phyloP scores from a whole-genome alignment of 352 stramenopile genomes.

The Globisporangium apiculatum region DNA sequence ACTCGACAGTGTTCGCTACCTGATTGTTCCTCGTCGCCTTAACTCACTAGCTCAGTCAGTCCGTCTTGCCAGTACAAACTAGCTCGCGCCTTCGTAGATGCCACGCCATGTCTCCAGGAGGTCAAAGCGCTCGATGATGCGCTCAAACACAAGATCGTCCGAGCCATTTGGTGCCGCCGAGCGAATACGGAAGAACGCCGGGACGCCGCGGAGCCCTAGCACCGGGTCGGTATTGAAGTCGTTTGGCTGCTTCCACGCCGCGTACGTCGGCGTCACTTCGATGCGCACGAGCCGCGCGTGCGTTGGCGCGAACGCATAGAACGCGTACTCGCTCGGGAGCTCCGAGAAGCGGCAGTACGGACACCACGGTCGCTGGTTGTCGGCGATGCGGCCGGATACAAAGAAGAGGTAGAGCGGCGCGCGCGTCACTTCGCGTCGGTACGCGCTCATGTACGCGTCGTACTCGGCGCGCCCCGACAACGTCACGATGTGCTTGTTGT shows the following conservation, averaged over 20 bases:
- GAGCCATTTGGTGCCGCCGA: conserved; percentile 1
- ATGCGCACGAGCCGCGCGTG: conserved; percentile 50
- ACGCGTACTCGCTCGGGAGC: conserved; percentile 61
- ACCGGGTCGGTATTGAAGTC: conserved; percentile 48
- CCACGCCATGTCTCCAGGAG: conserved; percentile 30
- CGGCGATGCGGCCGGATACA: conserved; percentile 48
- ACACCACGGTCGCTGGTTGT: conserved; percentile 77
- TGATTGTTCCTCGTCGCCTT: too few species aligned
- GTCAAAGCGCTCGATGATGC: conserved; percentile 45
- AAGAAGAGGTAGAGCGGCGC: conserved; percentile 60
- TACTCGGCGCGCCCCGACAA: conserved; percentile 36
- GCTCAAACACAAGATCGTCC: conserved; percentile 27
- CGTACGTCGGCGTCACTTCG: conserved; percentile 54
- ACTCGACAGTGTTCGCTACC: too few species aligned
- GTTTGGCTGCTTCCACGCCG: conserved; percentile 55
- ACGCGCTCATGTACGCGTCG: conserved; percentile 26
- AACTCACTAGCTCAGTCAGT: too few species aligned
- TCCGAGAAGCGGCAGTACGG: conserved; percentile 76
- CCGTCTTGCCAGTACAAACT: too few species aligned
- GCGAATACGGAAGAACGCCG: conserved; percentile 37
- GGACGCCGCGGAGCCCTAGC: conserved; percentile 43
- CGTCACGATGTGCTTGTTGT: conserved; percentile 50
- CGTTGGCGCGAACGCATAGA: conserved; percentile 59
- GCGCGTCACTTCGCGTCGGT: conserved; percentile 24
- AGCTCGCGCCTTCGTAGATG: conserved; percentile 17